A percentile compares a stretch with the other conserved stretches of the same genome.
These are phyloP conservation scores for Coemansia sp. DNA, from an alignment of 192 early-diverging fungal species.

Conservation along the genomic window DNA sequence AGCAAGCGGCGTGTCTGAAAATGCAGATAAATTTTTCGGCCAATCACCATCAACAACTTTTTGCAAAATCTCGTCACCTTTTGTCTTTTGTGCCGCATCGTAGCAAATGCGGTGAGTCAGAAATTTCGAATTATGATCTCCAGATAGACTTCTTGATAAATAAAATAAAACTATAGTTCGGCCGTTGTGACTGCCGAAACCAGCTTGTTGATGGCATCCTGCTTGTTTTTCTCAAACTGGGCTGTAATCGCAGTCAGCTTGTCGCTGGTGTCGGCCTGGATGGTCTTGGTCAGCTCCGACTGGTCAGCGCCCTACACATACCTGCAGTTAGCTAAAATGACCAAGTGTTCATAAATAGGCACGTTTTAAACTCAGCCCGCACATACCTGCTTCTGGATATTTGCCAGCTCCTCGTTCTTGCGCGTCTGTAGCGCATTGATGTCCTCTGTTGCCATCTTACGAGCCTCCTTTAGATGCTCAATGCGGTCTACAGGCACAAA, in stretches of 20 bases:
- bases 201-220: conserved; percentile 31
- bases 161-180: conserved; percentile 5
- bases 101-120: background rate
- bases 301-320: conserved; percentile 32
- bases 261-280: conserved; percentile 38
- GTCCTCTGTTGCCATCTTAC: conserved; percentile 88
- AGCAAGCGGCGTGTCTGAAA: conserved; percentile 1
- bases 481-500: conserved; percentile 64
- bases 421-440: conserved; percentile 81
- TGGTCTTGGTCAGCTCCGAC: conserved; percentile 28
- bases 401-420: conserved; percentile 71
- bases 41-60: background rate
- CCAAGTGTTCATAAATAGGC: background rate
- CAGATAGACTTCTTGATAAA: background rate
- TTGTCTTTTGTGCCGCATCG: background rate
- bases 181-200: conserved; percentile 30
- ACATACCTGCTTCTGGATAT: conserved; percentile 34
- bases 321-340: background rate
- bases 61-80: background rate
- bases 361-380: background rate
- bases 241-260: conserved; percentile 27
- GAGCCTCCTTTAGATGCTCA: conserved; percentile 92
- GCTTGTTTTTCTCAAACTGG: conserved; percentile 50
- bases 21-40: conserved; percentile 17
- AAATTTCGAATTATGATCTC: background rate